Conservation (phyloP, 1,139 yeast genomes). For the Kazachstania sp. region DNA sequence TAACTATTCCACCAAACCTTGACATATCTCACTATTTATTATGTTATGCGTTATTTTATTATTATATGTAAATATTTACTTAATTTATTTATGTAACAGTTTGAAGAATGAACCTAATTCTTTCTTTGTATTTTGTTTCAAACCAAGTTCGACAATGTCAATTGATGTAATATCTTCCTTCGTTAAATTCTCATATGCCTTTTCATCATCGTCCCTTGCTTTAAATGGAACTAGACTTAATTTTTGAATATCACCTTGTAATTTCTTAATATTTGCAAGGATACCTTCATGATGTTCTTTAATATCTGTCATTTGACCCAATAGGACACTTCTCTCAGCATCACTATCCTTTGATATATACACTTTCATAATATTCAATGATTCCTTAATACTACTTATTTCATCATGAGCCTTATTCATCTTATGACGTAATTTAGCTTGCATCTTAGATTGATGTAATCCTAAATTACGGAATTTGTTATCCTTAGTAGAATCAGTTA, state of each 20-base stretch:
- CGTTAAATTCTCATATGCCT: not conserved
- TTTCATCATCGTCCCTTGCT: not conserved
- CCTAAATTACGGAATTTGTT: conserved; percentile 13
- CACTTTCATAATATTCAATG: conserved; percentile 18
- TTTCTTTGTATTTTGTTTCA: conserved; percentile 20
- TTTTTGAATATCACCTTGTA: conserved; percentile 14
- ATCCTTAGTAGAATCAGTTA: conserved; percentile 7
- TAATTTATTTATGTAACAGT: conserved; percentile 7
- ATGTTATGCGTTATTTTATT: not conserved
- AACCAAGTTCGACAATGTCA: conserved; percentile 23
- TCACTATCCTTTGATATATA: conserved; percentile 11
- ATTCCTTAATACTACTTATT: conserved; percentile 10
- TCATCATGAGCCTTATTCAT: conserved; percentile 12
- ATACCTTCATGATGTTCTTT: conserved; percentile 12
- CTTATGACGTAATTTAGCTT: conserved; percentile 14
- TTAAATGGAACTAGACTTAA: conserved; percentile 4
- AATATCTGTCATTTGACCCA: conserved; percentile 12
- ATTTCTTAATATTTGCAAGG: conserved; percentile 13
- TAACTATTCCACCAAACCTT: no score
- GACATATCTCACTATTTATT: no score
- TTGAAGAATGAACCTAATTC: conserved; percentile 24
- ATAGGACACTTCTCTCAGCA: conserved; percentile 13
- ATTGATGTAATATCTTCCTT: conserved; percentile 11
- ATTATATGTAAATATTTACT: not conserved
- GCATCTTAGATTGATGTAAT: conserved; percentile 19